Conservation (phyloP, 139 green algal species). For the Deuterostichococcus epilithicus region DNA sequence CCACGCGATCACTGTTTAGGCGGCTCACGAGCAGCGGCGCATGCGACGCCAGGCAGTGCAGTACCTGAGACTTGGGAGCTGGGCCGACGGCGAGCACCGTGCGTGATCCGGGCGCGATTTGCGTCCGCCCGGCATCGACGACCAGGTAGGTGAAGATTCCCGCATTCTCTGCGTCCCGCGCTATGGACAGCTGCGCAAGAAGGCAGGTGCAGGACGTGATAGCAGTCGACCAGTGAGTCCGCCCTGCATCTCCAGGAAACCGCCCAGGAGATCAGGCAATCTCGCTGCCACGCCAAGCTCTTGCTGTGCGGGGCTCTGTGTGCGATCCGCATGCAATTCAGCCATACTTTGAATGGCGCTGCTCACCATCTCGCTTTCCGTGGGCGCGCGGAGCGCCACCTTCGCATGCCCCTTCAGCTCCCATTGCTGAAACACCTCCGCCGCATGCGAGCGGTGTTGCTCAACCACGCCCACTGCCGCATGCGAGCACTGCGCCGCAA, state of each 20-base stretch:
- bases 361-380: constrained; percentile 42
- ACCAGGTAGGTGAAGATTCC: constrained; percentile 48
- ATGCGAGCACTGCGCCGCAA: constrained; percentile 77
- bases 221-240: no score
- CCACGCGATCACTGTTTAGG: no score
- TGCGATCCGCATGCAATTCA: not conserved
- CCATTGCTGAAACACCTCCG: constrained; percentile 55
- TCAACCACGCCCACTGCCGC: constrained; percentile 70
- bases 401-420: constrained; percentile 70
- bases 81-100: constrained; percentile 83
- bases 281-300: not conserved
- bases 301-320: no score
- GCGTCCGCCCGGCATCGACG: constrained; percentile 78
- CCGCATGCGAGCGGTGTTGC: constrained; percentile 27
- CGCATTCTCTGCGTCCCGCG: constrained; percentile 19
- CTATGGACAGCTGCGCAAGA: constrained; percentile 38
- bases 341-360: not conserved
- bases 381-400: constrained; percentile 63
- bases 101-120: constrained; percentile 73
- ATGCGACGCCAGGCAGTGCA: no score
- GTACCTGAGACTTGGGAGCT: constrained; percentile 47
- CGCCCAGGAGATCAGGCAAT: not conserved
- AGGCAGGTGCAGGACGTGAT: not conserved
- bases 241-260: no score
- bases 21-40: no score